phyloP scores from a whole-genome alignment of 2,329 filamentous ascomycete genomes.

The Verticillium alfalfae region DNA sequence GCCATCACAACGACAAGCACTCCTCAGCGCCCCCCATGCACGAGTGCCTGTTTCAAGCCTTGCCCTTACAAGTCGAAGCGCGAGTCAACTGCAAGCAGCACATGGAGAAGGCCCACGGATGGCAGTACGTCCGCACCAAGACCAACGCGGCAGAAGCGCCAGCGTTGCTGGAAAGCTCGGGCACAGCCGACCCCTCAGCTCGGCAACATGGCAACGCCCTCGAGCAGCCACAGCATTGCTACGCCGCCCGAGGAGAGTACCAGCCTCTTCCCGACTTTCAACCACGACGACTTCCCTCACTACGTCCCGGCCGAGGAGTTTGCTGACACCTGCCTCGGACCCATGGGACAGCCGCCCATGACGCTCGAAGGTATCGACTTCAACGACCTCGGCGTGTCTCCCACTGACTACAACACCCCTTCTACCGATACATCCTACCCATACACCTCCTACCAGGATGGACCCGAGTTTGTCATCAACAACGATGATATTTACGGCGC shows the following conservation, averaged over 20 bases:
- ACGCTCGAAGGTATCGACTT: constrained; percentile 35
- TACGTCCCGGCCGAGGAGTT: constrained; percentile 45
- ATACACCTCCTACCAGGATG: constrained; percentile 56
- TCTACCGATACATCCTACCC: constrained; percentile 33
- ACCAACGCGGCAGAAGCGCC: constrained; percentile 69
- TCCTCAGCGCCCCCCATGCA: constrained; percentile 73
- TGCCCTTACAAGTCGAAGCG: constrained; percentile 95
- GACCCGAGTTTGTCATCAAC: constrained; percentile 54
- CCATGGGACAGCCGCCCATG: constrained; percentile 20
- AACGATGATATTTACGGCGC: constrained; percentile 60
- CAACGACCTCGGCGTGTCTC: constrained; percentile 29
- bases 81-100: constrained; percentile 95
- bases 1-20: constrained; percentile 96
- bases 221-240: constrained; percentile 49
- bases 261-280: constrained; percentile 18
- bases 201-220: constrained; percentile 58
- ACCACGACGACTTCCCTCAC: constrained; percentile 38
- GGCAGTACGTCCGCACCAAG: constrained; percentile 88
- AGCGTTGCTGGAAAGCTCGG: constrained; percentile 38
- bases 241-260: constrained; percentile 51
- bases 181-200: constrained; percentile 53
- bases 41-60: constrained; percentile 76
- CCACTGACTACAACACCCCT: constrained; percentile 46
- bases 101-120: constrained; percentile 95
- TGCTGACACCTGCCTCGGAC: constrained; percentile 19